Conservation (phyloP, 345 rosid species). For the Erodium maritimum region DNA sequence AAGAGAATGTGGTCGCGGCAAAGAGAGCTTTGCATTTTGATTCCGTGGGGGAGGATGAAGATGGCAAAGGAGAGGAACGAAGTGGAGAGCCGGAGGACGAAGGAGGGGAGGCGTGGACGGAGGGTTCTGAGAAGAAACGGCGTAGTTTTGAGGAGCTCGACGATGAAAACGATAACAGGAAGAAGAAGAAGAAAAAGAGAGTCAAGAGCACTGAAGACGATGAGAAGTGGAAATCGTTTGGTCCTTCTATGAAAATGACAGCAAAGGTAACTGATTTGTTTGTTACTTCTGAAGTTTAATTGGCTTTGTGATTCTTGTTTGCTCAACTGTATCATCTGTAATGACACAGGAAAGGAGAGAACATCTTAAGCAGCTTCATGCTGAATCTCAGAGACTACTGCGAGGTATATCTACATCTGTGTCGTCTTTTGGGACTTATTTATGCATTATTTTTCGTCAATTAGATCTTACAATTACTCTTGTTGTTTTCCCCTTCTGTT, state of each 20-base stretch:
- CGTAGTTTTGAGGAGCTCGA: neutral
- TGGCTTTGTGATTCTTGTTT: neutral
- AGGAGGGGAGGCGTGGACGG: neutral
- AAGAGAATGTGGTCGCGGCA: constrained; percentile 17
- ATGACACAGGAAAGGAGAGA: constrained; percentile 49
- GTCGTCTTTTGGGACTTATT: neutral
- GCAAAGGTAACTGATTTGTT: constrained; percentile 28
- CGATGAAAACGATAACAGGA: constrained; percentile 4
- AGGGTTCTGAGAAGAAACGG: constrained; percentile 5
- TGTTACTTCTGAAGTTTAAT: neutral
- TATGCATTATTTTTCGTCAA: neutral
- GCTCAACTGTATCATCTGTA: neutral
- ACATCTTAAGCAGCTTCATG: constrained; percentile 49
- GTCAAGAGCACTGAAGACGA: constrained; percentile 21
- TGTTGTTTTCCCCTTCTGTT: no score
- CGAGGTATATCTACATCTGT: constrained; percentile 39
- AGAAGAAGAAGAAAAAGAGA: constrained; percentile 22
- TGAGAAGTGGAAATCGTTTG: constrained; percentile 21
- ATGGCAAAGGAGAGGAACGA: constrained; percentile 13
- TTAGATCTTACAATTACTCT: neutral
- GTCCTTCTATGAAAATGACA: constrained; percentile 28
- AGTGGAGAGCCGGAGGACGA: constrained; percentile 18
- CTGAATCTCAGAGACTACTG: constrained; percentile 74
- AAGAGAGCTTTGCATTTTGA: constrained; percentile 43
- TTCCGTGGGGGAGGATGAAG: constrained; percentile 17